These are phyloP conservation scores for Teratosphaeria pseudoeucalypti DNA, from an alignment of 2,329 filamentous ascomycete genomes.

Conservation along the genomic window DNA sequence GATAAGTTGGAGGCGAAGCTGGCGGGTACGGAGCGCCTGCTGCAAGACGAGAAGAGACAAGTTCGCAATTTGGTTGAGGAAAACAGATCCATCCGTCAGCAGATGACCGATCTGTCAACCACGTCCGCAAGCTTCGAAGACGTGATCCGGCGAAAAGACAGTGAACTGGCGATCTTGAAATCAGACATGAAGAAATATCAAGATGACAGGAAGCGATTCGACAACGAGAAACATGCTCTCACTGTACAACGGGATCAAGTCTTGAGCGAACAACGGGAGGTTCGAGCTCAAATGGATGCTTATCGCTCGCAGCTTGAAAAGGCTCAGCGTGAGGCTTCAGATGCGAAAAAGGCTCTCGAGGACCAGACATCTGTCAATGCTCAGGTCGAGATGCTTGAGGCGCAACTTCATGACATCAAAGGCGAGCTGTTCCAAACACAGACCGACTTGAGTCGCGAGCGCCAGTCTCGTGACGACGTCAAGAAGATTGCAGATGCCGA, in stretches of 20 bases:
- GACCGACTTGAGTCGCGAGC: slow-evolving; percentile 78
- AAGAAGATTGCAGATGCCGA: slow-evolving; percentile 85
- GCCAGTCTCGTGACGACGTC: slow-evolving; percentile 89
- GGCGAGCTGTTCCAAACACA: slow-evolving; percentile 74
- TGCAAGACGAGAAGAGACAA: slow-evolving; percentile 61
- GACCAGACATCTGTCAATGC: slow-evolving; percentile 83
- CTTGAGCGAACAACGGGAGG: slow-evolving; percentile 63
- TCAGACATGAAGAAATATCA: slow-evolving; percentile 76
- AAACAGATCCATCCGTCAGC: slow-evolving; percentile 70
- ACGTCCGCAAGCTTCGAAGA: slow-evolving; percentile 95
- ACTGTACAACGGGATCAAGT: slow-evolving; percentile 69
- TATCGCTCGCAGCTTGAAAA: slow-evolving; percentile 76
- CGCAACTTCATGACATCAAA: slow-evolving; percentile 81
- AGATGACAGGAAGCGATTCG: slow-evolving; percentile 65
- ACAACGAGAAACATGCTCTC: slow-evolving; percentile 65
- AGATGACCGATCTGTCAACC: slow-evolving; percentile 75
- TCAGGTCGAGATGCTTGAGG: slow-evolving; percentile 76
- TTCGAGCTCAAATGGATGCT: slow-evolving; percentile 78
- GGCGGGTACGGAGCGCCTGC: slow-evolving; percentile 64
- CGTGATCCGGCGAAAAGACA: slow-evolving; percentile 84
- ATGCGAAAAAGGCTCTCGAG: slow-evolving; percentile 77
- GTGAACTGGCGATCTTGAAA: slow-evolving; percentile 75
- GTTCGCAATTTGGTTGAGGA: slow-evolving; percentile 70
- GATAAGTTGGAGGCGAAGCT: slow-evolving; percentile 85
- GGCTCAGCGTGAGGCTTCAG: slow-evolving; percentile 76